Base-by-base conservation (phyloP, 2,329 filamentous ascomycete genomes). In the Fusarium sp. region DNA sequence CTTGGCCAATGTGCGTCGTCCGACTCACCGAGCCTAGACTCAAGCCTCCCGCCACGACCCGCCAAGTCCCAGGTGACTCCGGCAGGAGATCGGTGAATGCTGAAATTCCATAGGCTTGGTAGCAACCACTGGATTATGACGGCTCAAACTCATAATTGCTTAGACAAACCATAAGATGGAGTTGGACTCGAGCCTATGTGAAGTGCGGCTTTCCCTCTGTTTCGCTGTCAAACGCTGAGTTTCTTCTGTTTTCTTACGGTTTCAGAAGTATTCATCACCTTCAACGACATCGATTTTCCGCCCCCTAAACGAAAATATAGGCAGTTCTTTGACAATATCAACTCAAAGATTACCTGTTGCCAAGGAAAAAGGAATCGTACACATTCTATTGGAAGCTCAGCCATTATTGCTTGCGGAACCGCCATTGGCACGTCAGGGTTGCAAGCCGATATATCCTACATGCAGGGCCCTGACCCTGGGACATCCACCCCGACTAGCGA, bases 41-140 rank as follows among this genome's bases (percentile, higher is more conserved):
- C 59, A 68, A 70, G 66, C 66, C 68, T 66, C 54, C 64, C 66
- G 68, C 68, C 68, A 70, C 68, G 53, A 32, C 39, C 61, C 64
- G 55, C 66, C 58, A 58, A 46, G 39, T 61, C 27, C 49, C 55
- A 62, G 49, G 52, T 67, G 55, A 57, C 62, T 65, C 55, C 51
- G 55, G 51, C 38, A 42, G 45, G 45, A 49, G 44, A 53, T 41
- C 39, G 49, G 51, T 14, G 45, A 58, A 51, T 41, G 43, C 56
- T 31, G 51, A 51, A 56, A 45, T 44, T 46, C 53, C 42, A 56
- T 61, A 60, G 65, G 61, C 53, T 56, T 58, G 45, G 45, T 52
- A 53, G 55, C 48, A 51, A 56, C 58, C 37, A 55, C 57, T 57
- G 49, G 58, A 57, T 53, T 50, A 53, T 48, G 61, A 60, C 46